Evolutionary conservation across 345 rosid species (phyloP), one percentile per base, ranked within the genome.

Genomic region (Barbarea vulgaris): DNA sequence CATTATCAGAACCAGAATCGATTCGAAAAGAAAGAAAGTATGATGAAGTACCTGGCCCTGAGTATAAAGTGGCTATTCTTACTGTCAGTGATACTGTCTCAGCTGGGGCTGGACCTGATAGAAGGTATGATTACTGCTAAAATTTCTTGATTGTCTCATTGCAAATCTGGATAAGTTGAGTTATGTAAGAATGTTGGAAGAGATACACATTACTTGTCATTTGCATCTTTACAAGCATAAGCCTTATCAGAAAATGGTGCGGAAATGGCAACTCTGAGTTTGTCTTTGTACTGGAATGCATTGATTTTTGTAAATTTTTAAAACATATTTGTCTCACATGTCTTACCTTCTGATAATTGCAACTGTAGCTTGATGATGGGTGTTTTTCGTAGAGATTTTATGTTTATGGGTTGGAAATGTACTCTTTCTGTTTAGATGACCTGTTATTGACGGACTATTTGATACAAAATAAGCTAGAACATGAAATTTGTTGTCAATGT

Each of bases 21-120:
- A 59, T 72, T n/a, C 19, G n/a, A 27, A 84, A 81, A 69, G 84
- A 55, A 72, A 82, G 67, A 53, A 67, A 59, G 65, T 33, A 59
- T 9, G 73, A 63, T 46, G 73, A 76, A 62, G 60, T 52, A 77
- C 73, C 61, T 62, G 69, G 74, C 61, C 50, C 74, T 25, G 85
- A 66, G 72, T 76, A 58, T 84, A 88, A 71, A 72, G 98, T 90
- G 61, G 96, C 97, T 67, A 47, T 92, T 81, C 86, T 92, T 64
- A 88, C 96, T 9, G 93, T 95, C 80, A 90, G 97, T 84, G 99
- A 90, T 80, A 90, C 97, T 50, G 94, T 92, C 77, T 92, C 96
- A 65, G 82, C 87, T 5, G 90, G 96, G 47, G 85, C 86, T 75
- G 97, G 98, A 69, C 97, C 91, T 78, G 96, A 95, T 83, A 78